Percentiles rank a stretch among this genome's conserved stretches.
phyloP scores from a whole-genome alignment of 2,329 filamentous ascomycete species.

The Penicillium sp. region DNA sequence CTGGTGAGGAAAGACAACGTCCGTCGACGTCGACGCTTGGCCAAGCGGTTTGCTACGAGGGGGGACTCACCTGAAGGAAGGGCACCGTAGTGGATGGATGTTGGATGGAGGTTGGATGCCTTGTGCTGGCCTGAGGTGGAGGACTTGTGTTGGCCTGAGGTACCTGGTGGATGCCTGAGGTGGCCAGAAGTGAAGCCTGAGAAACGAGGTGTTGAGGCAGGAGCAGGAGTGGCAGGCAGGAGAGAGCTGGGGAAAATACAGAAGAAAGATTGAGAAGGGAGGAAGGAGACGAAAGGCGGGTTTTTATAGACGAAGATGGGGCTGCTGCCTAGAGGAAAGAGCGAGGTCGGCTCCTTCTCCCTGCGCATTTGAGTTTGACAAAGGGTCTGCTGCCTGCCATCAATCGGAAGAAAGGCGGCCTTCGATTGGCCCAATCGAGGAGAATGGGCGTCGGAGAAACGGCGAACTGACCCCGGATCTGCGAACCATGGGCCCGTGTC shows the following conservation, averaged over 20 bases:
- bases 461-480: neutral
- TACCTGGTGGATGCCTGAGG: neutral
- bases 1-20: neutral
- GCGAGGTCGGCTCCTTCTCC: neutral
- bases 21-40: neutral
- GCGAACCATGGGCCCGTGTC: neutral
- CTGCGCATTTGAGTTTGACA: neutral
- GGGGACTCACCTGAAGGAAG: too few species aligned
- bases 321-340: neutral
- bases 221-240: neutral
- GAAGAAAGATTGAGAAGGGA: neutral
- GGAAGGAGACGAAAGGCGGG: neutral
- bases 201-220: too few species aligned
- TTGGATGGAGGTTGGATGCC: too few species aligned
- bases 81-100: too few species aligned
- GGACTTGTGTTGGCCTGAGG: neutral
- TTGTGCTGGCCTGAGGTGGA: too few species aligned
- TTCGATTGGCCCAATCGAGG: neutral
- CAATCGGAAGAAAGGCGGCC: neutral
- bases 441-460: neutral
- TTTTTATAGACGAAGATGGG: neutral
- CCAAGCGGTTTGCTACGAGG: neutral
- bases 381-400: neutral
- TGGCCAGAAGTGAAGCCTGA: too few species aligned
- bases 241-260: neutral